Evolutionary conservation across 129 eudicot species (phyloP), one percentile per base, ranked within the genome.

Genomic region (Saussurea involucrata): DNA sequence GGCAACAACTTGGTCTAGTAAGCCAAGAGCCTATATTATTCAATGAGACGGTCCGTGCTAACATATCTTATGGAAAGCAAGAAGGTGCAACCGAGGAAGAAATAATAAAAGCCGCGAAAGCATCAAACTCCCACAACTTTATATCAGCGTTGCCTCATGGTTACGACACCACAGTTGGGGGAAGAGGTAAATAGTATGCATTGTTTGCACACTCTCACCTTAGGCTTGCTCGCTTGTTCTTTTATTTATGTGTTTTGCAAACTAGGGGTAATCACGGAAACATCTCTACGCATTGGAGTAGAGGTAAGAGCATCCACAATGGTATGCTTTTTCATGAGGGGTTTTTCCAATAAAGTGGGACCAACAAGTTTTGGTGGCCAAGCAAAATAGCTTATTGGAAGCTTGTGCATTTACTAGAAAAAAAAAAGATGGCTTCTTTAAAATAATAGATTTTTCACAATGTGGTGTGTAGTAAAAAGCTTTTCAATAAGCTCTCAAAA

Each of bases 1-100:
- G 87, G 57, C 72, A 71, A 64, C 87, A 84, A 67, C 57, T 84
- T 73, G 87, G 87, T 25, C 61, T 84, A 64, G 87, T 84, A 11
- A 80, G 87, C 72, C 87, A 84, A 80, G 87, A 84, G 68, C 87
- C 87, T 4, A 66, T 84, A 8, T 82, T 80, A 28, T 84, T 84
- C 68, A 84, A 80, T n/a, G 82, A 84, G 29, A 84, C 84, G 18
- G 80, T 84, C 74, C 79, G 82, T 1, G 57, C 74, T 32, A 84
- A 84, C 82, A 80, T 84, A n/a, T 76, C 82, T 17, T 84, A 84
- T 21, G 87, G 87, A 58, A 84, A 80, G 84, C 76, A 80, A 65
- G 87, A 76, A 66, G 63, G 65, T 4, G 82, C 79, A 17, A 75
- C 84, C 0, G 84, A 84, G 55, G 82, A 80, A 28, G 87, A 84